Conservation (phyloP, 371 early-diverging fungal genomes). For the Sporodiniella umbellata region DNA sequence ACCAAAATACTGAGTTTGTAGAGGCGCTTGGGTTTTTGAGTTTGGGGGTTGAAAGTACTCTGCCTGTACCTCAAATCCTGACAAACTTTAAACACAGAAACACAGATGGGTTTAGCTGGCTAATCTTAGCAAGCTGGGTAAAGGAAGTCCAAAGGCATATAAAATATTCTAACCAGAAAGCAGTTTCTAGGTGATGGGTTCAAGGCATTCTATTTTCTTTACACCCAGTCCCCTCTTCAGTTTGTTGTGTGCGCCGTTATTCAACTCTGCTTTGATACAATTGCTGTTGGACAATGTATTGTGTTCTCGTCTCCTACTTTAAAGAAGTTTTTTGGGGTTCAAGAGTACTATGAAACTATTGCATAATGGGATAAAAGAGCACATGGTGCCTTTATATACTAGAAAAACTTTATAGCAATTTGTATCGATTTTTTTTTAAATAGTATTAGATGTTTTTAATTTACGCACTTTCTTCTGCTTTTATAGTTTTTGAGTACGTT, state of each 20-base stretch:
- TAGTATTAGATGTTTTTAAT: too few relatives aligned
- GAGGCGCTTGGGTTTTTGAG: conserved; percentile 40
- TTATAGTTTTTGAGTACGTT: too few relatives aligned
- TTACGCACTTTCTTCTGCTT: too few relatives aligned
- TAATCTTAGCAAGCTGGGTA: conserved; percentile 48
- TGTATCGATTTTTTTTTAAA: too few relatives aligned
- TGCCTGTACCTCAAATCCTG: conserved; percentile 61
- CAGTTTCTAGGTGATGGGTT: conserved; percentile 65
- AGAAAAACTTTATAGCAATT: too few relatives aligned
- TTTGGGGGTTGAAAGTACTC: conserved; percentile 58
- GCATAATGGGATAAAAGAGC: background rate
- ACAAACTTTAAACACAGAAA: conserved; percentile 50
- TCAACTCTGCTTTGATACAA: conserved; percentile 57
- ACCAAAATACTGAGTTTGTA: conserved; percentile 26
- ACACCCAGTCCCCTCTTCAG: conserved; percentile 55
- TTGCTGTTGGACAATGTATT: conserved; percentile 54
- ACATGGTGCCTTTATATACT: too few relatives aligned
- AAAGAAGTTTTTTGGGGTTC: conserved; percentile 25
- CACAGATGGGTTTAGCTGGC: conserved; percentile 54
- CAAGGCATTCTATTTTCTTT: conserved; percentile 61
- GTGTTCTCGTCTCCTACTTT: conserved; percentile 34
- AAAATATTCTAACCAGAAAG: too few relatives aligned
- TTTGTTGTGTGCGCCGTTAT: conserved; percentile 61
- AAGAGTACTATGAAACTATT: background rate
- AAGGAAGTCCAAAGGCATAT: too few relatives aligned